Evolutionary conservation across 1,284 basidiomycete species (phyloP), one percentile per base, ranked within the genome.

Genomic region (Ganoderma lucidum): DNA sequence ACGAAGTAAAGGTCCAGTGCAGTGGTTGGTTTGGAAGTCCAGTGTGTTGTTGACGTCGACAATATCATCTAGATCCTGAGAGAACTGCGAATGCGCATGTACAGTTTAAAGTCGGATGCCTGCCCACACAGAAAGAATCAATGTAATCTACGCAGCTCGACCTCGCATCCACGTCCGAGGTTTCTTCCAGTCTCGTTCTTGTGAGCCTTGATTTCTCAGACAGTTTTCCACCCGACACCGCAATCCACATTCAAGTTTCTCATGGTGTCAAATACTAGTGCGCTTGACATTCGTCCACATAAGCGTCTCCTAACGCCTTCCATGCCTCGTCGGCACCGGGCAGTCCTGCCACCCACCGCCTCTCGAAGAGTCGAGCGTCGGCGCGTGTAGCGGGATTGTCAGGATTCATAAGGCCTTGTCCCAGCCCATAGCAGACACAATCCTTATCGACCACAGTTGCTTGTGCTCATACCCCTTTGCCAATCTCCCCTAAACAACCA

Each of bases 301-400:
- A 28, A n/a, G 48, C 45, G 45, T 48, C 45, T 8, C 19, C 8
- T 23, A 1, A n/a, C n/a, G n/a, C 6, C 48, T 51, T 51, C 48
- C 48, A 51, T 23, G 23, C 3, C 35, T 35, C 35, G 23, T 51
- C 23, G 48, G 48, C 23, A 28, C 48, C 23, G 48, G 48, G 23
- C 48, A 28, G 45, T 48, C 48, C 48, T 51, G 48, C 23, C 12
- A 51, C 48, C 48, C 48, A 51, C 48, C 23, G 48, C 48, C 48
- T 28, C 48, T 2, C 48, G 14, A 28, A 51, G 48, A 51, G 48
- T 28, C 48, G 23, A 28, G 48, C 48, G 48, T 51, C 48, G 10
- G 48, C 23, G 48, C 48, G 48, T 14, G 23, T 28, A 51, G 48
- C 2, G 28, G 48, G 6, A n/a, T 8, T 28, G 10, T 1, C 10